Percentiles rank a stretch among this genome's conserved stretches.
These are phyloP conservation scores for Phtheirospermum japonicum DNA, from an alignment of 257 asterid genomes.

Conservation along the genomic window DNA sequence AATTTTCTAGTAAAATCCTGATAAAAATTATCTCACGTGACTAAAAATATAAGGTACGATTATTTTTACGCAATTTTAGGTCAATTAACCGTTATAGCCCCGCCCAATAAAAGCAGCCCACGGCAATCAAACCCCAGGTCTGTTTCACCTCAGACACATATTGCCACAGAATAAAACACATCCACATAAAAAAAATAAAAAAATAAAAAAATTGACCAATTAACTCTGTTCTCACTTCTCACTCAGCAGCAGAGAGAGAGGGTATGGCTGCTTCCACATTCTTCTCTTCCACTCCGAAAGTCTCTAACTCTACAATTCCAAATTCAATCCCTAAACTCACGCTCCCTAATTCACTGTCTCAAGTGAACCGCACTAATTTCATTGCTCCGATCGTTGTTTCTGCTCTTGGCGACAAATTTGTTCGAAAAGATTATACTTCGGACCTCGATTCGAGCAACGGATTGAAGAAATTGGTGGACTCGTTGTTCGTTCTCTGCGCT, in stretches of 20 bases:
- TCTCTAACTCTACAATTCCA: slow-evolving; percentile 19
- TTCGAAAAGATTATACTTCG: slow-evolving; percentile 25
- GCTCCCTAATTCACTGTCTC: slow-evolving; percentile 29
- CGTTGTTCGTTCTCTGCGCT: slow-evolving; percentile 63
- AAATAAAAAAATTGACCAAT: slow-evolving; percentile 36
- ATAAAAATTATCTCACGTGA: too few species aligned
- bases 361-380: slow-evolving; percentile 25
- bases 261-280: slow-evolving; percentile 52
- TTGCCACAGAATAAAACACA: neutral
- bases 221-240: slow-evolving; percentile 22
- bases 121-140: too few species aligned
- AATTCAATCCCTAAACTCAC: slow-evolving; percentile 37
- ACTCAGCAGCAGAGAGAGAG: slow-evolving; percentile 1
- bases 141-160: too few species aligned
- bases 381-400: slow-evolving; percentile 37
- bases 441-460: slow-evolving; percentile 35
- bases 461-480: slow-evolving; percentile 53
- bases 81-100: too few species aligned
- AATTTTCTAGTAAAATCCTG: too few species aligned
- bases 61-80: too few species aligned
- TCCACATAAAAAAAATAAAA: slow-evolving; percentile 29
- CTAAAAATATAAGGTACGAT: too few species aligned
- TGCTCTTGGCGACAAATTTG: slow-evolving; percentile 36
- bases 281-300: slow-evolving; percentile 43
- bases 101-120: slow-evolving; percentile 1